Percentiles rank a stretch among this genome's conserved stretches.
phyloP scores from a whole-genome alignment of 495 filamentous ascomycete genomes.

The Tuber brumale region DNA sequence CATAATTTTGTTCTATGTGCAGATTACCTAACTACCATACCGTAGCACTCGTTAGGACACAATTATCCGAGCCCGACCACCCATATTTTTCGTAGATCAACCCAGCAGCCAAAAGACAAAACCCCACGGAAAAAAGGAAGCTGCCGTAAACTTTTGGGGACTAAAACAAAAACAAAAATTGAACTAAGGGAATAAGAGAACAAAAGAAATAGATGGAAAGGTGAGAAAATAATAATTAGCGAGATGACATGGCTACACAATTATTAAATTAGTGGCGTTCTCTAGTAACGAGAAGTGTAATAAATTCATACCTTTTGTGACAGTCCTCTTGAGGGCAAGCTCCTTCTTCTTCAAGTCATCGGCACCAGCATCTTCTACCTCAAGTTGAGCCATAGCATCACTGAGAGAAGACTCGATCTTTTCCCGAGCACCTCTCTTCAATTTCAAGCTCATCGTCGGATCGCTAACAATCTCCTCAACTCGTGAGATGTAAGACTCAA shows the following conservation, averaged over 20 bases:
- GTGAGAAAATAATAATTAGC: constrained; percentile 33
- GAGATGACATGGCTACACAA: constrained; percentile 34
- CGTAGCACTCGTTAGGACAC: background rate
- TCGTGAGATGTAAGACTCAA: constrained; percentile 97
- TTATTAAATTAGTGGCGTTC: background rate
- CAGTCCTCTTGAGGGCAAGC: constrained; percentile 90
- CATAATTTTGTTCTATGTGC: constrained; percentile 39
- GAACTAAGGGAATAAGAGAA: constrained; percentile 27
- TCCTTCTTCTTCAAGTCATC: constrained; percentile 99
- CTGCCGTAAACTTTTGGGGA: constrained; percentile 33
- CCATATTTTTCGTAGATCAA: background rate
- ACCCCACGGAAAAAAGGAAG: constrained; percentile 37
- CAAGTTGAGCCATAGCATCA: constrained; percentile 79
- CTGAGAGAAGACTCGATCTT: constrained; percentile 93
- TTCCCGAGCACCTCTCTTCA: constrained; percentile 98
- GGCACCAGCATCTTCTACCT: constrained; percentile 77
- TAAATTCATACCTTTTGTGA: constrained; percentile 81
- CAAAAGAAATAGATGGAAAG: constrained; percentile 13
- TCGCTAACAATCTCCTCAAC: constrained; percentile 98
- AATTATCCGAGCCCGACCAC: constrained; percentile 1
- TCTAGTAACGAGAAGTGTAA: background rate
- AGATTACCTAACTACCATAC: constrained; percentile 9
- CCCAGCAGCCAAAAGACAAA: constrained; percentile 33
- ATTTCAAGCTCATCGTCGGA: constrained; percentile 88
- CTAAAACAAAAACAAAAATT: constrained; percentile 35